Conservation (phyloP, 164 flowering plant species). For the Vitis amurensis region DNA sequence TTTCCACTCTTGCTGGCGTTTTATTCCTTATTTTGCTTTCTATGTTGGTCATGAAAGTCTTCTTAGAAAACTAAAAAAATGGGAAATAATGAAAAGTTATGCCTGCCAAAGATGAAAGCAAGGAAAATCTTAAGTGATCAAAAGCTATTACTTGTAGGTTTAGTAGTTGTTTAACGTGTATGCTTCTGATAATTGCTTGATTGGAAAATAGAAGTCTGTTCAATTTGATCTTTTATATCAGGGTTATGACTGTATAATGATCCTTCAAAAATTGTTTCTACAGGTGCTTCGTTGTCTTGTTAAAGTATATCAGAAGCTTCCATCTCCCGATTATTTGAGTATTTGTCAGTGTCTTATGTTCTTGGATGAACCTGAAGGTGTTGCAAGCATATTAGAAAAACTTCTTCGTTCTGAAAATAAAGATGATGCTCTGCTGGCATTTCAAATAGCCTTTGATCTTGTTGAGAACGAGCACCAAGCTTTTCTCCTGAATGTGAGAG, state of each 20-base stretch:
- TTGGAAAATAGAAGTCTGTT: background rate
- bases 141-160: background rate
- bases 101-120: too few relatives aligned
- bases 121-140: too few relatives aligned
- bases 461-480: conserved; percentile 97
- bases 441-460: conserved; percentile 96
- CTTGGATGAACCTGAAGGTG: conserved; percentile 78
- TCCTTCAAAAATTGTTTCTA: conserved; percentile 3
- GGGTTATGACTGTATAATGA: too few relatives aligned
- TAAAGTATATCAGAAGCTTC: conserved; percentile 59
- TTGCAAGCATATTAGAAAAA: conserved; percentile 72
- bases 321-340: conserved; percentile 83
- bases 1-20: background rate
- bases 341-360: conserved; percentile 94
- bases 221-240: background rate
- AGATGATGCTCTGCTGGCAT: conserved; percentile 87
- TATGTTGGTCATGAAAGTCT: background rate
- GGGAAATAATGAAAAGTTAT: too few relatives aligned
- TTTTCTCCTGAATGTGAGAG: conserved; percentile 80
- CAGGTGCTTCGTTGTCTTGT: conserved; percentile 93
- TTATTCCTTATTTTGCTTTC: background rate
- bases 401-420: conserved; percentile 62
- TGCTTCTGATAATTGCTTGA: background rate
- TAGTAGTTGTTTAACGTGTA: background rate
- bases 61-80: too few relatives aligned